A percentile compares a stretch with the other conserved stretches of the same genome.
Conservation (phyloP, 1,139 yeast species). For the Diutina ranongensis region DNA sequence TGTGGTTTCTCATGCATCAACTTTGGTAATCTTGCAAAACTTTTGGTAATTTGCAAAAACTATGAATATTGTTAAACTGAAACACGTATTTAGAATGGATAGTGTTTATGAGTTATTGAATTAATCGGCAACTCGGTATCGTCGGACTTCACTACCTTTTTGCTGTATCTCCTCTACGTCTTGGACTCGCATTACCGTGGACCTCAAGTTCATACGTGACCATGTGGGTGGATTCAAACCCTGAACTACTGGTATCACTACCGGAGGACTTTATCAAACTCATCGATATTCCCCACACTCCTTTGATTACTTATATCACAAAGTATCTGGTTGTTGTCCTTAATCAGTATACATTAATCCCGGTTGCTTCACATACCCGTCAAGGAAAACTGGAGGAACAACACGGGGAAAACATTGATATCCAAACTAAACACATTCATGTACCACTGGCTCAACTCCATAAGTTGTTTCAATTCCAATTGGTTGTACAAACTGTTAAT, state of each 20-base stretch:
- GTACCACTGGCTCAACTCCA: neutral
- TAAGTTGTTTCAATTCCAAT: neutral
- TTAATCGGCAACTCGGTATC: neutral
- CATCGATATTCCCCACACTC: conserved; percentile 3
- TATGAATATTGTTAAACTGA: too few relatives aligned
- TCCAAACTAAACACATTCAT: neutral
- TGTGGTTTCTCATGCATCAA: too few relatives aligned
- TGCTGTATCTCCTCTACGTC: neutral
- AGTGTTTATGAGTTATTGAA: too few relatives aligned
- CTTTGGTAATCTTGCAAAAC: too few relatives aligned
- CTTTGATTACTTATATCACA: neutral
- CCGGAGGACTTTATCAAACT: conserved; percentile 1
- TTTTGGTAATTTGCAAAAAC: too few relatives aligned
- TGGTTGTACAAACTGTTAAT: neutral
- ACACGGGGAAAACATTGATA: neutral
- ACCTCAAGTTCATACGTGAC: neutral
- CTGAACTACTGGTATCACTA: conserved; percentile 3
- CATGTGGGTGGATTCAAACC: conserved; percentile 4
- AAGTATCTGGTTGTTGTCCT: neutral
- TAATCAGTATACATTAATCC: neutral
- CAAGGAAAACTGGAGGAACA: neutral
- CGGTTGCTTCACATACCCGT: neutral
- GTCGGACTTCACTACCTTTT: neutral
- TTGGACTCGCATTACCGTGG: neutral
- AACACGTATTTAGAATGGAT: too few relatives aligned